Base-by-base conservation (phyloP, 352 stramenopile species). In the Elongisporangium senticosum region DNA sequence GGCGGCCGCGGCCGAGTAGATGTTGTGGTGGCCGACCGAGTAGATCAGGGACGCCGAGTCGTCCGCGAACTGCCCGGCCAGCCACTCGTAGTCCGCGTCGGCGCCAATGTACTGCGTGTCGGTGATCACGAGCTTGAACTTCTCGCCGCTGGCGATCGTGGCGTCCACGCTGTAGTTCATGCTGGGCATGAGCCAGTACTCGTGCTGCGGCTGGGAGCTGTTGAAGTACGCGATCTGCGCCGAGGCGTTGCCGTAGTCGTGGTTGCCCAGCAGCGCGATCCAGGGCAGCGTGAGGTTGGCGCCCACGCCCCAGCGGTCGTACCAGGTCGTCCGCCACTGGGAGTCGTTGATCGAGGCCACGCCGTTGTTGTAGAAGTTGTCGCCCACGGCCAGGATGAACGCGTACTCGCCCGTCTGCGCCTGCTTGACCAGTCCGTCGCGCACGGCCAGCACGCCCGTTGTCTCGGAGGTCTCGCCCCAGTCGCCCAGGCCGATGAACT, bases 331-430 rank as follows among this genome's bases (percentile, higher is more conserved):
- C 22, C 55, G 49, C 67, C 66, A 77, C 23, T 60, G 57, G 20
- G 24, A 53, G 60, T 80, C 72, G 1, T 53, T 74, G 26, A 48
- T 62, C 55, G 56, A 65, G 26, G 26, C 20, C 24, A 77, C 69
- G 49, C 72, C 72, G 21, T 69, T 71, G 43, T 63, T 53, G 64
- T 78, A 76, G 37, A 80, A 80, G 62, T 75, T 80, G 69, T 80
- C 69, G 24, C 72, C 69, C 13, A 65, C 57, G 1, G 64, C 56
- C n/a, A 77, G 53, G 56, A 80, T 61, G 48, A 75, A 80, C 60
- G 71, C 67, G 58, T 62, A 67, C 21, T 61, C 55, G 48, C 54
- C 53, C 0, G 54, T 67, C 55, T 67, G 63, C 33, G 72, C 62
- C 37, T 65, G 55, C 21, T 17, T 26, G 20, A 68, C 51, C 22